phyloP scores from a whole-genome alignment of 2,329 filamentous ascomycete genomes.

The Juglanconis oblonga region DNA sequence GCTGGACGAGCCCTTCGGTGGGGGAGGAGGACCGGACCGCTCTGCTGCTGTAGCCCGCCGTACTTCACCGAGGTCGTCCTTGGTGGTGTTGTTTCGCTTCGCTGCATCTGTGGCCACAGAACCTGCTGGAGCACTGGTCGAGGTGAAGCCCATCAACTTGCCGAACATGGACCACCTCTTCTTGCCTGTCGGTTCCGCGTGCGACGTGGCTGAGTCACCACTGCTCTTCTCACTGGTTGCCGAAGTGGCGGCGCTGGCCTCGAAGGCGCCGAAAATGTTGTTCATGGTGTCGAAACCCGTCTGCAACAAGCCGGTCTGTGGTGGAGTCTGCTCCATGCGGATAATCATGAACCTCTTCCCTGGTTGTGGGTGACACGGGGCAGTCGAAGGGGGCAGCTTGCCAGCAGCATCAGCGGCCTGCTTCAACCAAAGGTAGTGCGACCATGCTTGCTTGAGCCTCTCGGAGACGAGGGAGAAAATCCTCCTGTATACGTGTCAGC shows the following conservation, averaged over 20 bases:
- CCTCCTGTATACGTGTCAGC: slow-evolving; percentile 45
- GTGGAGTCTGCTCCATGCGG: slow-evolving; percentile 63
- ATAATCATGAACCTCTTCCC: slow-evolving; percentile 86
- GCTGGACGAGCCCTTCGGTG: slow-evolving; percentile 31
- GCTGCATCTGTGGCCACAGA: slow-evolving; percentile 7
- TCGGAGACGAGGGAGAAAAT: slow-evolving; percentile 68
- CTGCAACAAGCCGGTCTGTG: slow-evolving; percentile 44
- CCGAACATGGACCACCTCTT: slow-evolving; percentile 66
- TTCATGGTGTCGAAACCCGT: slow-evolving; percentile 18
- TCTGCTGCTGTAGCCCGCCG: slow-evolving; percentile 49
- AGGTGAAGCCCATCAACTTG: slow-evolving; percentile 54
- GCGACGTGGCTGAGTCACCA: slow-evolving; percentile 22
- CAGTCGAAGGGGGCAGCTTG: slow-evolving; percentile 64
- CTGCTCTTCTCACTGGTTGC: slow-evolving; percentile 9
- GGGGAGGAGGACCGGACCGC: slow-evolving; percentile 33
- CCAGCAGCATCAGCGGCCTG: slow-evolving; percentile 58
- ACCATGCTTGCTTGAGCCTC: slow-evolving; percentile 71
- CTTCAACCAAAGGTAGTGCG: slow-evolving; percentile 74
- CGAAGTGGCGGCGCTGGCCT: slow-evolving; percentile 16
- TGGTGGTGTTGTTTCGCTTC: slow-evolving; percentile 26
- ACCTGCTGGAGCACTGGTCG: slow-evolving; percentile 16
- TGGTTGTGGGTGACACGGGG: slow-evolving; percentile 80
- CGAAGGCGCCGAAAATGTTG: slow-evolving; percentile 43
- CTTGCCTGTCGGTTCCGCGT: slow-evolving; percentile 30
- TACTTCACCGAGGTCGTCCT: slow-evolving; percentile 48